A percentile compares a stretch with the other conserved stretches of the same genome.
These are phyloP conservation scores for Colletotrichum ledebouriae DNA, from an alignment of 2,329 filamentous ascomycete genomes.

Conservation along the genomic window DNA sequence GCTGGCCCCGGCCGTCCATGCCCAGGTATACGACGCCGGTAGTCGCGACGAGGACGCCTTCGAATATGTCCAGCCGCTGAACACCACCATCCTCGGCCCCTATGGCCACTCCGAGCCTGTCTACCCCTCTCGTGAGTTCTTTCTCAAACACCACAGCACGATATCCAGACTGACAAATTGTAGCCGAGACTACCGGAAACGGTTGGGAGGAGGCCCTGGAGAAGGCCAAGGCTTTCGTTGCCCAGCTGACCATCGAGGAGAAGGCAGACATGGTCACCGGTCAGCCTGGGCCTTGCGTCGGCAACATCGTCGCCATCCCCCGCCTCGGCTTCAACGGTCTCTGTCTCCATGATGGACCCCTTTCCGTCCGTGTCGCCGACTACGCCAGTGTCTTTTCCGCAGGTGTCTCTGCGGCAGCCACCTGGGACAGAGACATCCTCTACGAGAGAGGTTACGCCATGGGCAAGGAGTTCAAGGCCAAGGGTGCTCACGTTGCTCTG, in stretches of 20 bases:
- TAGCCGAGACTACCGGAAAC: slow-evolving; percentile 54
- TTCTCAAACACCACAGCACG: not conserved
- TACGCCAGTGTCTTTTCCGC: slow-evolving; percentile 60
- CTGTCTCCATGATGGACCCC: slow-evolving; percentile 57
- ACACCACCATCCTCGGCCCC: slow-evolving; percentile 56
- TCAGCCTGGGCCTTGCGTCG: slow-evolving; percentile 51
- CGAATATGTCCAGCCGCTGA: slow-evolving; percentile 55
- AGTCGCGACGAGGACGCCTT: slow-evolving; percentile 50
- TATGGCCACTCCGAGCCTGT: slow-evolving; percentile 56
- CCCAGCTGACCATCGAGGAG: slow-evolving; percentile 48
- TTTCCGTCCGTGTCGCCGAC: slow-evolving; percentile 54
- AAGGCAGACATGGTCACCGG: slow-evolving; percentile 53
- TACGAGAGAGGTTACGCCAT: slow-evolving; percentile 57
- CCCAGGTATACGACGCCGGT: slow-evolving; percentile 47
- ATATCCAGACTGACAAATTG: slow-evolving; percentile 38
- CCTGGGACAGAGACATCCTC: slow-evolving; percentile 80
- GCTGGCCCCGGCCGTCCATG: slow-evolving; percentile 46
- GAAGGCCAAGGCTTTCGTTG: slow-evolving; percentile 53
- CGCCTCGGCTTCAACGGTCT: slow-evolving; percentile 58
- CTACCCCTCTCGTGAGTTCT: slow-evolving; percentile 54
- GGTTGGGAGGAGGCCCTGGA: slow-evolving; percentile 53
- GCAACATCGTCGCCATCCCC: slow-evolving; percentile 54
- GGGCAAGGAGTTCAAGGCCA: slow-evolving; percentile 74
- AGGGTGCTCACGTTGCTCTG: slow-evolving; percentile 80
- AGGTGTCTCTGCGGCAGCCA: slow-evolving; percentile 73